A percentile compares a stretch with the other conserved stretches of the same genome.
Conservation (phyloP, 1,284 basidiomycete species). For the Ustilago bromivora region DNA sequence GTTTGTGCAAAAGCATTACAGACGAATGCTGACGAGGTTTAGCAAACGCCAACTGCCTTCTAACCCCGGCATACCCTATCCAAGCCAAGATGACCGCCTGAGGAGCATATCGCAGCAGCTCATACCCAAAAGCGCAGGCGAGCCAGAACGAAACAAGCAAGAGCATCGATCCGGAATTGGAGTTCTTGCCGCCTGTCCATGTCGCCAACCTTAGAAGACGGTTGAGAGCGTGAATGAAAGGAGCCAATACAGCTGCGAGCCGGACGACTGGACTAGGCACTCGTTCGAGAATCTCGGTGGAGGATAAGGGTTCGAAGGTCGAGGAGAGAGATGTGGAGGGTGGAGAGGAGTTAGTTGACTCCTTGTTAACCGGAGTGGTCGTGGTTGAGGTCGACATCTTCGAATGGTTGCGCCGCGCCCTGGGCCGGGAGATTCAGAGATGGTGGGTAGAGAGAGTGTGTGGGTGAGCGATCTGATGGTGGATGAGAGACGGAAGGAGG, state of each 20-base stretch:
- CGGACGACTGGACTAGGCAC: slow-evolving; percentile 54
- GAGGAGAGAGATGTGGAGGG: slow-evolving; percentile 42
- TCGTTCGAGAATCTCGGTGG: slow-evolving; percentile 55
- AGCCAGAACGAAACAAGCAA: slow-evolving; percentile 63
- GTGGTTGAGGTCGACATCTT: slow-evolving; percentile 35
- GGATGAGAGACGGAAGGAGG: neutral
- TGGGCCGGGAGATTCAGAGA: too few species aligned
- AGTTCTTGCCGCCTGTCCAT: slow-evolving; percentile 61
- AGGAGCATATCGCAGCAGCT: slow-evolving; percentile 64
- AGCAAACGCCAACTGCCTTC: slow-evolving; percentile 45
- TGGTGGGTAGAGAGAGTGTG: neutral
- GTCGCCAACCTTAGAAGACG: slow-evolving; percentile 61
- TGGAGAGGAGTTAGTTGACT: slow-evolving; percentile 34
- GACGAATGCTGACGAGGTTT: slow-evolving; percentile 26
- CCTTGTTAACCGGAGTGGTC: slow-evolving; percentile 33
- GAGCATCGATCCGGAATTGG: slow-evolving; percentile 53
- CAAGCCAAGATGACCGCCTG: slow-evolving; percentile 56
- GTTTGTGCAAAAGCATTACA: slow-evolving; percentile 28
- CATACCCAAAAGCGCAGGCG: slow-evolving; percentile 64
- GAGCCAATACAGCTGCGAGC: slow-evolving; percentile 48
- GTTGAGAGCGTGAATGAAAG: slow-evolving; percentile 52
- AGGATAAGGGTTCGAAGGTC: slow-evolving; percentile 44
- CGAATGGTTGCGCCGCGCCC: neutral
- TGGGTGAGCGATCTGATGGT: neutral
- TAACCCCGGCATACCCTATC: slow-evolving; percentile 53